Evolutionary conservation across 495 filamentous ascomycete genomes (phyloP).

Genomic region (Hypoxylon fragiforme): DNA sequence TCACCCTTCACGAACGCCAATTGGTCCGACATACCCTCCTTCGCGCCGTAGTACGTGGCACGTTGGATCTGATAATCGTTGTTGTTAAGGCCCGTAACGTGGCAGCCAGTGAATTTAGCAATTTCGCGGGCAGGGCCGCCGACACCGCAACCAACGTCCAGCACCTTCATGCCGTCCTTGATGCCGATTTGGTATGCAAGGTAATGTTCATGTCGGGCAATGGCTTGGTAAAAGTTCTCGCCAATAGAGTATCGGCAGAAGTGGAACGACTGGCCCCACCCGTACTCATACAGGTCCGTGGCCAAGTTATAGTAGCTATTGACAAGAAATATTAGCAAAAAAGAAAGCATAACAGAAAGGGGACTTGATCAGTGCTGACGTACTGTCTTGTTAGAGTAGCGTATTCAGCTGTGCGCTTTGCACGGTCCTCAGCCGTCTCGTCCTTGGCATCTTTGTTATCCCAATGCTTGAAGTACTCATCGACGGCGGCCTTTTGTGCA

Average conservation of each 20-base stretch:
- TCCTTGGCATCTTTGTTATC: constrained; percentile 83
- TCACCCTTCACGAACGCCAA: constrained; percentile 92
- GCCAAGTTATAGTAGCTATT: constrained; percentile 95
- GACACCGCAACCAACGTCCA: constrained; percentile 97
- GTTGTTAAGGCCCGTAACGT: constrained; percentile 95
- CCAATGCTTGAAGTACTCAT: constrained; percentile 99
- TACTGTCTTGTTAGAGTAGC: constrained; percentile 94
- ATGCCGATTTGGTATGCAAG: constrained; percentile 89
- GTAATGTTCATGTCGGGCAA: constrained; percentile 98
- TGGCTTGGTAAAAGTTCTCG: constrained; percentile 88
- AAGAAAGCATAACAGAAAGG: too few species aligned
- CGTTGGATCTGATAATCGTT: constrained; percentile 99
- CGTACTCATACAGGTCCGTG: constrained; percentile 96
- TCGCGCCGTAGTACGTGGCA: constrained; percentile 79
- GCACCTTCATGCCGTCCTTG: constrained; percentile 81
- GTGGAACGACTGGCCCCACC: constrained; percentile 94
- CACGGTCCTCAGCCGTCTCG: constrained; percentile 81
- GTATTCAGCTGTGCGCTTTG: constrained; percentile 86
- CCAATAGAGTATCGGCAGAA: constrained; percentile 94
- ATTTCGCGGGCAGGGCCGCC: constrained; percentile 98
- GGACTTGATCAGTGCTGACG: too few species aligned
- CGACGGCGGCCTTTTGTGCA: constrained; percentile 85
- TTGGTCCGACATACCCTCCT: constrained; percentile 80
- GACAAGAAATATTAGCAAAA: constrained; percentile 1
- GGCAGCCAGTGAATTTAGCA: constrained; percentile 87